A percentile compares a stretch with the other conserved stretches of the same genome.
Evolutionary conservation across 768 basidiomycete genomes (phyloP).

Genomic region (Dioszegia aurantiaca): DNA sequence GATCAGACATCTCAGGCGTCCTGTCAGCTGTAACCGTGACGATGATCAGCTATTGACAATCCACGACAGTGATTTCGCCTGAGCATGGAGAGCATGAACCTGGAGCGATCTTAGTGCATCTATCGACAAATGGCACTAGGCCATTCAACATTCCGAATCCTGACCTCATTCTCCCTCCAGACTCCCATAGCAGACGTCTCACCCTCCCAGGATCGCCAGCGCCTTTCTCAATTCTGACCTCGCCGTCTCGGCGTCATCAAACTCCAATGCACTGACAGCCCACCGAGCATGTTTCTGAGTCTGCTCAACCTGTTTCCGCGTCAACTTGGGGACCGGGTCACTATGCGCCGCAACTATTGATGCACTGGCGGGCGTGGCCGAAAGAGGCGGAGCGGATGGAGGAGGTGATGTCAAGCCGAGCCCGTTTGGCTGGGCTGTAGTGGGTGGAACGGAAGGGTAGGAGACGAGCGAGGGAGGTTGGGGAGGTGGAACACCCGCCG

Average conservation of each 20-base stretch:
- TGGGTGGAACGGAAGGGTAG: constrained; percentile 26
- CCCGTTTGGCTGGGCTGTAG: constrained; percentile 26
- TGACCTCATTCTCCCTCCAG: no score
- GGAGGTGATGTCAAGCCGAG: constrained; percentile 32
- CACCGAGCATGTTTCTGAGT: constrained; percentile 88
- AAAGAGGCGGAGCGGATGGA: constrained; percentile 24
- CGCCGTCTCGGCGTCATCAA: constrained; percentile 86
- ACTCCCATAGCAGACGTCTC: neutral
- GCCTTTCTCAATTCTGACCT: constrained; percentile 76
- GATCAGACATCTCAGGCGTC: no score
- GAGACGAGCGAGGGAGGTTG: constrained; percentile 39
- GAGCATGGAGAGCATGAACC: no score
- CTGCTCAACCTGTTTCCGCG: constrained; percentile 60
- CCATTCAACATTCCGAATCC: no score
- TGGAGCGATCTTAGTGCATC: constrained; percentile 39
- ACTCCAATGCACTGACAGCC: constrained; percentile 92
- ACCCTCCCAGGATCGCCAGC: constrained; percentile 55
- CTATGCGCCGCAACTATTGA: constrained; percentile 10
- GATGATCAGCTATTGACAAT: no score
- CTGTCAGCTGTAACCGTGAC: no score
- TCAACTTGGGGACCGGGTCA: constrained; percentile 15
- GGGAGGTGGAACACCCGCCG: constrained; percentile 20
- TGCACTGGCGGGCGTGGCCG: constrained; percentile 17
- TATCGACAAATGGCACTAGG: neutral
- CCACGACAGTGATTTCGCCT: no score